Base-by-base conservation (phyloP, 2,329 filamentous ascomycete genomes). In the Pseudocercospora fijiensis region DNA sequence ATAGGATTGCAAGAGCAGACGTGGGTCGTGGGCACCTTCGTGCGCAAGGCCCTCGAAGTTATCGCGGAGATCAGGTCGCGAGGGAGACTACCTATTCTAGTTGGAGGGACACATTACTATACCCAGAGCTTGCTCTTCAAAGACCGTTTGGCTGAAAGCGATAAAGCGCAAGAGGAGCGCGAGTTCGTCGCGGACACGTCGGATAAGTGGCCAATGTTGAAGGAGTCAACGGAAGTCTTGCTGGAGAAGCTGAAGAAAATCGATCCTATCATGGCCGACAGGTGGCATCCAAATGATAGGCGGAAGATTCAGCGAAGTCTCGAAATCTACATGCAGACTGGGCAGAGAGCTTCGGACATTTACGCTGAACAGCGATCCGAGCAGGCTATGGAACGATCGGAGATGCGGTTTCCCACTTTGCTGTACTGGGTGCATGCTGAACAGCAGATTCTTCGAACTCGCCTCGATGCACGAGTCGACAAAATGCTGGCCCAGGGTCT, bases 81-180 rank as follows among this genome's bases (percentile, higher is more conserved):
- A 71, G 91, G 92, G 0, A 90, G 89, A 66, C 77, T 97, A 11
- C 95, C 95, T 0, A 92, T 99, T 27, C 79, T 99, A 0, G 95
- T 98, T 1, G 95, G 95, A 26, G 95, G 95, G 8, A 96, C 94
- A 10, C 92, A 96, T 73, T 99, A 98, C 79, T 99, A 99, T 74
- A 90, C 91, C 0, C 92, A 97, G 72, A 88, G 91, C 0, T 82
- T 99, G 16, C 82, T 99, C 2, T 96, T 98, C 75, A 85, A 90
- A 33, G 87, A 93, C 68, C 83, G 84, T 16, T 77, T 93, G 6
- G 81, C 90, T 1, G 80, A 80, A 22, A 78, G 80, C 11, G 75
- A 81, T 1, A 72, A 70, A 4, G 69, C 76, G 66, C 66, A 74
- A 10, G 62, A 71, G 26, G 67, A 72, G 3, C 65, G 71, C 18